Evolutionary conservation across 2,329 filamentous ascomycete species (phyloP).

Genomic region (Diaporthe sp.): DNA sequence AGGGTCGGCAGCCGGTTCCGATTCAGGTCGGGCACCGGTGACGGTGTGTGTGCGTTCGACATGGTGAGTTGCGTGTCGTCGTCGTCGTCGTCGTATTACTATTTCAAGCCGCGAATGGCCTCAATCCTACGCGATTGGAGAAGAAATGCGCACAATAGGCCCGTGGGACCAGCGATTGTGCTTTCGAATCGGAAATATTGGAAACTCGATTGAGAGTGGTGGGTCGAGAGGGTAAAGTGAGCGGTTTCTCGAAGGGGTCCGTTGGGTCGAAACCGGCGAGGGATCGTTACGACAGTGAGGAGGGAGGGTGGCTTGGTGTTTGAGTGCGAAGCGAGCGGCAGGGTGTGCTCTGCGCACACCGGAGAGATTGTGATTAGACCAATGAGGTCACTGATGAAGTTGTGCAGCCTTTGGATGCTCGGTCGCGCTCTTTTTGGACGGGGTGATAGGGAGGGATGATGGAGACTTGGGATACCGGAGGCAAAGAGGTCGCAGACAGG

Average conservation of each 20-base stretch:
- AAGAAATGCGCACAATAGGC: neutral
- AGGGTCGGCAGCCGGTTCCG: constrained; percentile 93
- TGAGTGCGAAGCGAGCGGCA: constrained; percentile 36
- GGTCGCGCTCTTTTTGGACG: constrained; percentile 24
- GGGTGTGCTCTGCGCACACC: constrained; percentile 34
- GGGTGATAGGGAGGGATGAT: constrained; percentile 25
- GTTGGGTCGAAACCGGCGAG: constrained; percentile 21
- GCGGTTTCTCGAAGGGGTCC: constrained; percentile 15
- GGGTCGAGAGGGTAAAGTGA: constrained; percentile 19
- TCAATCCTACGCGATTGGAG: neutral
- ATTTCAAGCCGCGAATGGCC: constrained; percentile 26
- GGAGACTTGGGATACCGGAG: constrained; percentile 18
- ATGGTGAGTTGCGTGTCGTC: constrained; percentile 48
- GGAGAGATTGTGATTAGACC: constrained; percentile 29
- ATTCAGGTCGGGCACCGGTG: constrained; percentile 69
- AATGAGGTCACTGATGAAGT: constrained; percentile 33
- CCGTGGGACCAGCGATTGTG: constrained; percentile 9
- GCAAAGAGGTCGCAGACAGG: constrained; percentile 34
- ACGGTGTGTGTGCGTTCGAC: constrained; percentile 57
- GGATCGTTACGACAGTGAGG: constrained; percentile 18
- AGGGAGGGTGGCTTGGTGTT: constrained; percentile 22
- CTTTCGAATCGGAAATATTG: constrained; percentile 29
- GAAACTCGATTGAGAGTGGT: constrained; percentile 15
- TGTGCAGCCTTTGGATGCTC: constrained; percentile 33
- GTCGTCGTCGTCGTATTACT: constrained; percentile 5